phyloP scores from a whole-genome alignment of 2,329 filamentous ascomycete species.

The Akanthomyces uredinophilus region DNA sequence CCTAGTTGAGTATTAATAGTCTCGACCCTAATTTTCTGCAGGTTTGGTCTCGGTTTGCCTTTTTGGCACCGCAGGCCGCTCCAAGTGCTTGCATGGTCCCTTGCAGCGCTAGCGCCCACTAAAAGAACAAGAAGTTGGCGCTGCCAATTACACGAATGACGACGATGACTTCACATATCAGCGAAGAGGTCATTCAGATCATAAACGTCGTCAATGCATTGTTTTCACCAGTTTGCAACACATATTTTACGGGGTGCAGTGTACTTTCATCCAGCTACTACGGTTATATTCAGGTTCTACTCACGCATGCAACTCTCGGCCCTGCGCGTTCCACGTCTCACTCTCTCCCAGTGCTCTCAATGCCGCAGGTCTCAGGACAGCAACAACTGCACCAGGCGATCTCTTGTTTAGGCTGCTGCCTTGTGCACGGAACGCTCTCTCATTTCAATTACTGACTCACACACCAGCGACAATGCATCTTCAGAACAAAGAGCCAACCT shows the following conservation, averaged over 20 bases:
- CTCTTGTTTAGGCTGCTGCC: background rate
- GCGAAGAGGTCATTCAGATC: background rate
- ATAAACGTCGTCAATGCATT: too few relatives aligned
- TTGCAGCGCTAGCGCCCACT: background rate
- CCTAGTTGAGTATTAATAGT: background rate
- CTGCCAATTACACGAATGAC: background rate
- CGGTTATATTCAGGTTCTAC: too few relatives aligned
- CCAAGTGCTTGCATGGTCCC: background rate
- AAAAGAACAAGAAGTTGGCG: background rate
- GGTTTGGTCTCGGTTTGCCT: background rate
- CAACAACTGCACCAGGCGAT: background rate
- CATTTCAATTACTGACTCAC: too few relatives aligned
- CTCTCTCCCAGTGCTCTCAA: background rate
- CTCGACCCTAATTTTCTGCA: background rate
- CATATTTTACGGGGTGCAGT: too few relatives aligned
- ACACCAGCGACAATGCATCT: too few relatives aligned
- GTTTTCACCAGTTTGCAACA: background rate
- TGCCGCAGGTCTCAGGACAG: background rate
- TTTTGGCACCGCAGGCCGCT: background rate
- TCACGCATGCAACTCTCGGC: background rate
- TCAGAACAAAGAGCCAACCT: background rate
- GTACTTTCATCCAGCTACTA: too few relatives aligned
- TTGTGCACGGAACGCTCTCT: too few relatives aligned
- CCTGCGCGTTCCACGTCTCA: background rate
- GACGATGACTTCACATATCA: background rate